phyloP scores from a whole-genome alignment of 257 asterid species.

The Gentiana macrophylla region DNA sequence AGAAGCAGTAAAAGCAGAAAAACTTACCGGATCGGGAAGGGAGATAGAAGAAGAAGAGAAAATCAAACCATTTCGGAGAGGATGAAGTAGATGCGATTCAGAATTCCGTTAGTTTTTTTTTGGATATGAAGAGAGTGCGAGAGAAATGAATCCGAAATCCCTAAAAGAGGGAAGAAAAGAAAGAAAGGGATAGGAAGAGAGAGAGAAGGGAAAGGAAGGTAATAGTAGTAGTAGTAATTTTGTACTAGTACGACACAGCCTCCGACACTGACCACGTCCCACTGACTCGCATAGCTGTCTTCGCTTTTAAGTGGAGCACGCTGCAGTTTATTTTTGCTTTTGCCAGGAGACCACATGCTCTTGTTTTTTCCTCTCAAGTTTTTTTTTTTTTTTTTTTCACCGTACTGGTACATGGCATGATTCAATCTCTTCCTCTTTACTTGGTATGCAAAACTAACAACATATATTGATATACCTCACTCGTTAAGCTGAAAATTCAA shows the following conservation, averaged over 20 bases:
- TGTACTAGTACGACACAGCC: slow-evolving; percentile 13
- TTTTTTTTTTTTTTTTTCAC: too few relatives aligned
- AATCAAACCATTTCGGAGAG: slow-evolving; percentile 21
- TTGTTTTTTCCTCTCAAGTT: neutral
- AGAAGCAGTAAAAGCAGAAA: neutral
- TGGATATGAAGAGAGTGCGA: slow-evolving; percentile 3
- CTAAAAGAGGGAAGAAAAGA: slow-evolving; percentile 4
- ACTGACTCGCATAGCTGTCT: slow-evolving; percentile 18
- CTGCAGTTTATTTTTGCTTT: slow-evolving; percentile 8
- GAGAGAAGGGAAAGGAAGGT: slow-evolving; percentile 25
- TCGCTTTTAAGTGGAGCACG: slow-evolving; percentile 7
- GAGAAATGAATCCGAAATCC: slow-evolving; percentile 8
- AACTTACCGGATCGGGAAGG: slow-evolving; percentile 21
- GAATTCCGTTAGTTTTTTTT: too few relatives aligned
- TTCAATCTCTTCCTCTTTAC: too few relatives aligned
- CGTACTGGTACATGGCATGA: too few relatives aligned
- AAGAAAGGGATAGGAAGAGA: slow-evolving; percentile 5
- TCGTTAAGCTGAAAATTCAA: too few relatives aligned
- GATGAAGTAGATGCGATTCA: neutral
- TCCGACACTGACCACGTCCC: slow-evolving; percentile 17
- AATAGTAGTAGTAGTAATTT: neutral
- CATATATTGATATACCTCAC: too few relatives aligned
- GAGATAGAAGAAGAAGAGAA: slow-evolving; percentile 1
- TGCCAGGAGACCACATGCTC: neutral
- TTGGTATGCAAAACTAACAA: too few relatives aligned